Conservation (phyloP, 306 rosid species). For the Lablab purpureus region DNA sequence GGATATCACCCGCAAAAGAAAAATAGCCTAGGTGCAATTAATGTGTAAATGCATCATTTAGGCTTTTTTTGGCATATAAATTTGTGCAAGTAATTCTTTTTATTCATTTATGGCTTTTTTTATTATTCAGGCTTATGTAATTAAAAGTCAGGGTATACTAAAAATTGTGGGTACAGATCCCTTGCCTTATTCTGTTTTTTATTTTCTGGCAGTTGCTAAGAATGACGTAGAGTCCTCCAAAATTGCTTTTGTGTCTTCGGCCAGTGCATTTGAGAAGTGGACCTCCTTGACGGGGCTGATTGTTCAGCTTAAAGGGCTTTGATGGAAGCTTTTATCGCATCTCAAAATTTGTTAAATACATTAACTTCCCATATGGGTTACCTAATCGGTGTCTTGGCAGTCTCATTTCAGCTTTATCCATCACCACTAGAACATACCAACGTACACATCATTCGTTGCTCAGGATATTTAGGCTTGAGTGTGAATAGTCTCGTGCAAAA, state of each 20-base stretch:
- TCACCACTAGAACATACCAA: slow-evolving; percentile 13
- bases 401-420: slow-evolving; percentile 24
- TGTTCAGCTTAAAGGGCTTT: slow-evolving; percentile 86
- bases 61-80: not conserved
- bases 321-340: slow-evolving; percentile 39
- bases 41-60: no score
- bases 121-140: not conserved
- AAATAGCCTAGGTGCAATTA: not conserved
- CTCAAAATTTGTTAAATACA: slow-evolving; percentile 8
- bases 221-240: slow-evolving; percentile 89
- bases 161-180: not conserved
- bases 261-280: slow-evolving; percentile 92
- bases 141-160: not conserved
- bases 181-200: slow-evolving; percentile 31
- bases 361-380: slow-evolving; percentile 32
- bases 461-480: slow-evolving; percentile 29
- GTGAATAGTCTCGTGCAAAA: slow-evolving; percentile 22
- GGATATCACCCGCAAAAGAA: not conserved
- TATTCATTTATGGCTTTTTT: no score
- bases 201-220: slow-evolving; percentile 59
- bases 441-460: slow-evolving; percentile 23
- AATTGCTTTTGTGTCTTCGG: slow-evolving; percentile 82
- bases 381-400: slow-evolving; percentile 35
- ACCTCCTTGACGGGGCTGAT: slow-evolving; percentile 77
- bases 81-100: slow-evolving; percentile 1